phyloP scores from a whole-genome alignment of 163 green algal species.

The Chlamydomonas reinhardtii region DNA sequence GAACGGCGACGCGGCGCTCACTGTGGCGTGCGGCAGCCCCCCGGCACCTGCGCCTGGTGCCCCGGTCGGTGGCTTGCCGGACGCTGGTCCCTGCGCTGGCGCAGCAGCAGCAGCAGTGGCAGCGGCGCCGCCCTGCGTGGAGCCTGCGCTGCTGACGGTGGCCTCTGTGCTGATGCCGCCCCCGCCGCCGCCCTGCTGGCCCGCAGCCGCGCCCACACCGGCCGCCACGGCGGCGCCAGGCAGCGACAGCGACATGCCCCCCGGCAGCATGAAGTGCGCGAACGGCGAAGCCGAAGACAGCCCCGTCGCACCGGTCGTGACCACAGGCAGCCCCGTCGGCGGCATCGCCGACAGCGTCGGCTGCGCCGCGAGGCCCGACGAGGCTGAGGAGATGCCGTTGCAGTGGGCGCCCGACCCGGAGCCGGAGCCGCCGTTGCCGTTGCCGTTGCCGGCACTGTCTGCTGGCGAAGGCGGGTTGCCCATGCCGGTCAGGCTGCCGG shows the following conservation, averaged over 20 bases:
- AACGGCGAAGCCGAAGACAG: slow-evolving; percentile 19
- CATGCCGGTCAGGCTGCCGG: not conserved
- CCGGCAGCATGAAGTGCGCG: slow-evolving; percentile 22
- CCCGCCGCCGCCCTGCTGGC: not conserved
- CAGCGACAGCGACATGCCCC: not conserved
- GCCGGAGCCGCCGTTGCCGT: not conserved
- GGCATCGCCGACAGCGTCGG: no score
- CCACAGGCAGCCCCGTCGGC: no score
- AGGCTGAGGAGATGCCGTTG: no score
- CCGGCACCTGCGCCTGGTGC: no score
- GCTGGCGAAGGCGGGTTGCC: not conserved
- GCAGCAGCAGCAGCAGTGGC: no score
- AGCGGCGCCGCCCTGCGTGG: no score
- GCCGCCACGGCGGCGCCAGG: not conserved
- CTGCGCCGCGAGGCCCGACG: not conserved
- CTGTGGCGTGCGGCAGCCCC: not conserved
- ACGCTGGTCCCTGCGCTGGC: no score
- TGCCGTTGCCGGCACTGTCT: not conserved
- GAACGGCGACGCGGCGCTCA: not conserved
- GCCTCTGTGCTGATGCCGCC: not conserved
- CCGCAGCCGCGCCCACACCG: no score
- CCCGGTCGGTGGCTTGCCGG: not conserved
- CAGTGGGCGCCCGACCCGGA: not conserved
- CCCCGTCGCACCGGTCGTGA: no score
- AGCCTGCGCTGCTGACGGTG: no score